Percentiles rank a stretch among this genome's conserved stretches.
Conservation (phyloP, 495 filamentous ascomycete genomes). For the Choiromyces venosus region DNA sequence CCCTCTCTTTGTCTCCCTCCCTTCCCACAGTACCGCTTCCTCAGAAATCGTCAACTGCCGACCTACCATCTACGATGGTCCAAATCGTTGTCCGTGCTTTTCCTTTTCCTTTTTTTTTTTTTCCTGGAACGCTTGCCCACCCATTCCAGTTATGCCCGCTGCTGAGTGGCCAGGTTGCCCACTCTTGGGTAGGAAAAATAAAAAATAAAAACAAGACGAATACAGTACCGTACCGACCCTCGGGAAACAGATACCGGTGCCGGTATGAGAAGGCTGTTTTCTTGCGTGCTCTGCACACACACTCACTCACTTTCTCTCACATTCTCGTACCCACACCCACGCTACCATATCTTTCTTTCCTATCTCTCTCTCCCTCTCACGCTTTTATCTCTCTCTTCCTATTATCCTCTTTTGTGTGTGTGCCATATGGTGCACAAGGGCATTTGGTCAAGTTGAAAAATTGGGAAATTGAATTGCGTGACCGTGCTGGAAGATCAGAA, state of each 20-base stretch:
- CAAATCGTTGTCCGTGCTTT: constrained; percentile 36
- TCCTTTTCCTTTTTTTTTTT: constrained; percentile 25
- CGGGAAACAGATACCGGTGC: background rate
- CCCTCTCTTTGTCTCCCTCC: constrained; percentile 24
- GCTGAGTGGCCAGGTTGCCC: background rate
- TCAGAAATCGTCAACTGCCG: constrained; percentile 33
- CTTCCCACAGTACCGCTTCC: constrained; percentile 24
- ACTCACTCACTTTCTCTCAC: background rate
- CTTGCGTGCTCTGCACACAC: background rate
- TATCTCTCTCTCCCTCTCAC: background rate
- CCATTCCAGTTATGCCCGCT: constrained; percentile 8
- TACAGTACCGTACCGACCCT: background rate
- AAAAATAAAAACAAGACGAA: constrained; percentile 3
- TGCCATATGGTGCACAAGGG: constrained; percentile 14
- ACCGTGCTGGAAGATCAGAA: constrained; percentile 41
- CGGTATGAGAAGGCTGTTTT: background rate
- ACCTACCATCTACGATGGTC: constrained; percentile 28
- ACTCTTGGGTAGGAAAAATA: background rate
- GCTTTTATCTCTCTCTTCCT: constrained; percentile 17
- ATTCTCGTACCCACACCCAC: background rate
- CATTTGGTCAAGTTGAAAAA: constrained; percentile 35
- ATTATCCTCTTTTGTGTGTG: constrained; percentile 6
- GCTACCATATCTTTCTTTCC: background rate
- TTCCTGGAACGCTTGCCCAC: constrained; percentile 24
- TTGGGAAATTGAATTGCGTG: constrained; percentile 42